These are phyloP conservation scores for Calycina herbarum DNA, from an alignment of 2,329 filamentous ascomycete species.

Conservation along the genomic window DNA sequence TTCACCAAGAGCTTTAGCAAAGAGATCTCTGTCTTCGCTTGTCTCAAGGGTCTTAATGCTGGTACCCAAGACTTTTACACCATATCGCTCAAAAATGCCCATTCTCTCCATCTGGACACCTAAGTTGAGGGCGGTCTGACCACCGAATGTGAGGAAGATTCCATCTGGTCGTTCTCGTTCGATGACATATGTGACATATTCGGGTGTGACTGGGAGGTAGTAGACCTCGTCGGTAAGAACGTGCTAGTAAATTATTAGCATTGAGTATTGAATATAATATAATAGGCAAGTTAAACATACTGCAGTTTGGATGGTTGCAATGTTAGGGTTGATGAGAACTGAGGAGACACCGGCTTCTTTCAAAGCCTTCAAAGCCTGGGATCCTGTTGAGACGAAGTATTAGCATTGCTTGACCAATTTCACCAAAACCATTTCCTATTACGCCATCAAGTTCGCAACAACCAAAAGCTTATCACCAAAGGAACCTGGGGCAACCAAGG, in stretches of 20 bases:
- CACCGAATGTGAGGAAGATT: slow-evolving; percentile 95
- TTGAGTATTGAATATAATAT: neutral
- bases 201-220: slow-evolving; percentile 94
- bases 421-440: neutral
- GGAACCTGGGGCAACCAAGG: neutral
- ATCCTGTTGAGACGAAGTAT: slow-evolving; percentile 56
- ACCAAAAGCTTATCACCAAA: neutral
- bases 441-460: neutral
- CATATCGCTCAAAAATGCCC: slow-evolving; percentile 93
- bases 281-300: neutral
- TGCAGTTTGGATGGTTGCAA: slow-evolving; percentile 96
- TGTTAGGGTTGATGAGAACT: slow-evolving; percentile 96
- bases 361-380: slow-evolving; percentile 93
- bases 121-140: slow-evolving; percentile 93
- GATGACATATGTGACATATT: slow-evolving; percentile 97
- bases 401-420: slow-evolving; percentile 16
- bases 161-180: slow-evolving; percentile 94
- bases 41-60: slow-evolving; percentile 92
- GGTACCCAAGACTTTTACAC: slow-evolving; percentile 92
- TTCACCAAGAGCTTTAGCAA: slow-evolving; percentile 92
- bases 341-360: slow-evolving; percentile 93
- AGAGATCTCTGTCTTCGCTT: slow-evolving; percentile 93
- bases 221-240: slow-evolving; percentile 95
- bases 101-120: slow-evolving; percentile 97
- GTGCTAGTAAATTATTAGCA: slow-evolving; percentile 48